phyloP scores from a whole-genome alignment of 2,329 filamentous ascomycete genomes.

The Fusarium drepaniforme region DNA sequence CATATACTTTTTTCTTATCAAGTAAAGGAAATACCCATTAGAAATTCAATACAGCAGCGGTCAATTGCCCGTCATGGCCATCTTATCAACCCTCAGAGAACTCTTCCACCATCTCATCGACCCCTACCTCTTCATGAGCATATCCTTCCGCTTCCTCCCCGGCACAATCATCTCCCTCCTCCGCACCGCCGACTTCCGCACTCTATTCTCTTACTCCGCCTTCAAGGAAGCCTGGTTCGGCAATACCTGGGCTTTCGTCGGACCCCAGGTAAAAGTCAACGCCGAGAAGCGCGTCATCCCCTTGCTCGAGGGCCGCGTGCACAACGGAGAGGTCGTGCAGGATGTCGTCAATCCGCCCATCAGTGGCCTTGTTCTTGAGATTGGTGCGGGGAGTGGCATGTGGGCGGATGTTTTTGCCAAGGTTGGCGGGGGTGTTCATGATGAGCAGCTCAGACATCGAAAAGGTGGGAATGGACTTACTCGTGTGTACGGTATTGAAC shows the following conservation, averaged over 20 bases:
- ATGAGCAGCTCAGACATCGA: conserved; percentile 37
- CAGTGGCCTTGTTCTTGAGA: conserved; percentile 68
- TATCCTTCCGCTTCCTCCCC: conserved; percentile 64
- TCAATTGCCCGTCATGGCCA: conserved; percentile 36
- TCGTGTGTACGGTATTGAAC: conserved; percentile 73
- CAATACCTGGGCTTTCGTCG: conserved; percentile 69
- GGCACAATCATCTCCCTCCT: conserved; percentile 60
- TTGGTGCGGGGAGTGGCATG: conserved; percentile 71
- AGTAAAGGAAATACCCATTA: not conserved
- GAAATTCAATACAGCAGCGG: not conserved
- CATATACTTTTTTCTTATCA: not conserved
- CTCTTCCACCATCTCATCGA: conserved; percentile 52
- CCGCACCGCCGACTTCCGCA: conserved; percentile 46
- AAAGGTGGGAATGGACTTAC: conserved; percentile 47
- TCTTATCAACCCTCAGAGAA: conserved; percentile 39
- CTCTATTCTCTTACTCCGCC: conserved; percentile 55
- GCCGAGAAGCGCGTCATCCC: conserved; percentile 62
- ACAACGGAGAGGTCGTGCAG: conserved; percentile 51
- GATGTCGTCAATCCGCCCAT: conserved; percentile 54
- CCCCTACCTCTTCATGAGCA: conserved; percentile 66
- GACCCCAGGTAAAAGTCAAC: conserved; percentile 61
- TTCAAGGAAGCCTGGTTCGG: conserved; percentile 69
- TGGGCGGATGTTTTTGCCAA: conserved; percentile 68
- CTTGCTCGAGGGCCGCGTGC: conserved; percentile 64
- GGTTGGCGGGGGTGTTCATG: conserved; percentile 31